Evolutionary conservation across 345 rosid species (phyloP), one percentile per base, ranked within the genome.

Genomic region (Clausena lansium): DNA sequence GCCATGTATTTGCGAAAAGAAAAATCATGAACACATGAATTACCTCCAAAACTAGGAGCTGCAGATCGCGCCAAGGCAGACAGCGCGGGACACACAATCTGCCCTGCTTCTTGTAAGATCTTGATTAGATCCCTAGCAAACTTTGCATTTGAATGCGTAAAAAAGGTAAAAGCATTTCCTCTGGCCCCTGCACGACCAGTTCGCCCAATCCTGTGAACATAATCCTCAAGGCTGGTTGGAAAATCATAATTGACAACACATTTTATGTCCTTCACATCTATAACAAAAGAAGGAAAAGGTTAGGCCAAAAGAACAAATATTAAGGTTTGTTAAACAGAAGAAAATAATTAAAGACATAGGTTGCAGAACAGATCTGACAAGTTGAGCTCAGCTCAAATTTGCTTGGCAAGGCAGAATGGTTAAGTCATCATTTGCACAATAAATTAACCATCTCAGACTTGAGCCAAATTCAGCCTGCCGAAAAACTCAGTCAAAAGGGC

Each of bases 191-290:
- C 99, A 32, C 99, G 97, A 64, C 99, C 99, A 2, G 99, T 96
- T 77, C 99, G 82, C 30, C 99, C 99, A 67, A 96, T 96, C 87
- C 99, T 91, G 82, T 96, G 99, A 68, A 96, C 85, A 81, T 96
- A 96, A 83, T 94, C 99, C 85, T 94, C 98, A 52, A 96, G 89
- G 71, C 93, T 87, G 27, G 96, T 77, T 36, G 99, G 99, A 82
- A 96, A 96, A 85, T 96, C 99, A 70, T 94, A 96, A 86, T 96
- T 96, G 81, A 96, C 85, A 81, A 96, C 99, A 83, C 97, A 96
- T 76, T 96, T 96, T 80, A 96, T 96, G 88, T 96, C 99, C 91
- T 96, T 96, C 83, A 96, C 99, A 90, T 96, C 99, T 96, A 87
- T 88, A 90, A 35, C 61, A 54, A 79, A 20, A 70, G 60, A 71